Evolutionary conservation across 352 stramenopile species (phyloP).

Genomic region (Phytophthora pisi): DNA sequence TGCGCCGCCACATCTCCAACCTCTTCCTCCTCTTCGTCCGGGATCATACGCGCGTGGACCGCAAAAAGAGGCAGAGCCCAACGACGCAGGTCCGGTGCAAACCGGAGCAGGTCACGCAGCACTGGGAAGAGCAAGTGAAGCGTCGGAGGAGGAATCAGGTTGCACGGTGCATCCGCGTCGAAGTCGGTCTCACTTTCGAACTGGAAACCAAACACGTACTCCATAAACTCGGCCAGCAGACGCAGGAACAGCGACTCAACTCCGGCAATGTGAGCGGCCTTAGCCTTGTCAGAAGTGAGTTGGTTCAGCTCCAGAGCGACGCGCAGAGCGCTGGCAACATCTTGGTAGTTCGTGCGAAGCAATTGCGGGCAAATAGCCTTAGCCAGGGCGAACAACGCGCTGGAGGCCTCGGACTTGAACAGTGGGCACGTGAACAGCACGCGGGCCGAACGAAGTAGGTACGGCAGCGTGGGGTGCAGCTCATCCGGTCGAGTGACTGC

Average conservation of each 20-base stretch:
- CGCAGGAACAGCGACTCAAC: constrained; percentile 65
- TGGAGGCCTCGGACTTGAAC: constrained; percentile 50
- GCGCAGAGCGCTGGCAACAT: constrained; percentile 64
- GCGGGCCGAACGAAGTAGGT: constrained; percentile 55
- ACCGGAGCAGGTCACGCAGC: constrained; percentile 57
- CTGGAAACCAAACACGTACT: constrained; percentile 84
- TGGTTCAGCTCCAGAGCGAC: constrained; percentile 56
- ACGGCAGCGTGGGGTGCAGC: constrained; percentile 74
- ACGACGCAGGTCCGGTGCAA: constrained; percentile 57
- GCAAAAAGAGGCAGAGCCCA: constrained; percentile 81
- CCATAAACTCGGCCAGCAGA: constrained; percentile 66
- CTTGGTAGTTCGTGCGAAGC: constrained; percentile 70
- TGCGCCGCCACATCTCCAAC: constrained; percentile 82
- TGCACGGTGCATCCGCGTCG: constrained; percentile 64
- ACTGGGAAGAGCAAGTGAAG: constrained; percentile 84
- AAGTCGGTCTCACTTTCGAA: constrained; percentile 83
- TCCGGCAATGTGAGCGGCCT: constrained; percentile 40
- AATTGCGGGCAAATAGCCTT: constrained; percentile 66
- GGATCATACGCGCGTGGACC: constrained; percentile 85
- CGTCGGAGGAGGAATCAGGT: constrained; percentile 72
- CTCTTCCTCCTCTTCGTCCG: constrained; percentile 88
- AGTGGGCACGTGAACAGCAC: constrained; percentile 66
- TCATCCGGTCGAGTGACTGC: constrained; percentile 60
- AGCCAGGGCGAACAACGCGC: constrained; percentile 49
- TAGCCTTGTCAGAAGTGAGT: constrained; percentile 46